Base-by-base conservation (phyloP, 768 basidiomycete genomes). In the Neoboletus magnificus region DNA sequence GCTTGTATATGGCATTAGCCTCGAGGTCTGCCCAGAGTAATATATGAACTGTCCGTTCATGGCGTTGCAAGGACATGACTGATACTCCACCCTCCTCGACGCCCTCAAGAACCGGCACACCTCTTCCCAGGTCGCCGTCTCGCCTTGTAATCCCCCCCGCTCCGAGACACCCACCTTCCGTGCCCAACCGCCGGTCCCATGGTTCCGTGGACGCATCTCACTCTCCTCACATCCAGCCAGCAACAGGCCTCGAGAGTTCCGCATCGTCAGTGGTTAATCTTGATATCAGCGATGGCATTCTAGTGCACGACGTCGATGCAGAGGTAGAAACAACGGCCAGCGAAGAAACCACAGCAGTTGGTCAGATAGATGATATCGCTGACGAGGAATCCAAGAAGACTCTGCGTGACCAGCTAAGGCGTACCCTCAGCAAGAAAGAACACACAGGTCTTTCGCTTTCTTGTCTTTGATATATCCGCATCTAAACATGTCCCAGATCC, bases 201-300 rank as follows among this genome's bases (percentile, higher is more conserved):
- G 74, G 74, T 40, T 56, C 71, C 36, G 64, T 69, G 20, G 71
- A 77, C 25, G 59, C 70, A 36, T 44, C 62, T 42, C 62, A 65
- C 62, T 51, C 65, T 62, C 51, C 60, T 18, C 33, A 43, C 56
- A 53, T 66, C 52, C 63, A 67, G 42, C 76, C 72, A 41, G 62
- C 70, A 57, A 42, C 75, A 29, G 73, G 67, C 42, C 71, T 83
- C 42, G 80, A 84, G 63, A 87, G 85, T 67, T 84, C 86, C 22
- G 81, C 87, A 35, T 89, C 87, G 44, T 91, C 89, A 36, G 77
- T 87, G 20, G 74, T 82, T 62, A 83, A 86, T 64, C 66, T 88
- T 71, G 85, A 87, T 59, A 71, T 83, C 55, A 77, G 75, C 50
- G 87, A 89, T 60, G 84, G 86, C 10, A 85, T 91, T 50, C 73